phyloP scores from a whole-genome alignment of 1,139 yeast genomes.

The Candida labiduridarum region DNA sequence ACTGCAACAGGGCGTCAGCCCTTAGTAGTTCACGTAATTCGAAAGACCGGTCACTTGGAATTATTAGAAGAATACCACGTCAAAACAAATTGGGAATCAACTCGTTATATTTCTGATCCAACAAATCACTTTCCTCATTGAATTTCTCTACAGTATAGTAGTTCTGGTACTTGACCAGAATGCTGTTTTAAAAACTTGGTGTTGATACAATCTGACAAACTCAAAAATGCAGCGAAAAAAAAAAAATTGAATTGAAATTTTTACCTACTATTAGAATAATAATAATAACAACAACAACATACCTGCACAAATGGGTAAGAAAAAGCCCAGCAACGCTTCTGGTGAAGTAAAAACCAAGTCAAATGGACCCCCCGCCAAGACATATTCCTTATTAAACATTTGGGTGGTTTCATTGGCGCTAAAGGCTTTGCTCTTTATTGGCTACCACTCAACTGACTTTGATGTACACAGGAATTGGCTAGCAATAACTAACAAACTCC shows the following conservation, averaged over 20 bases:
- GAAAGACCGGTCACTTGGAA: too few species aligned
- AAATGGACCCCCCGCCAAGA: neutral
- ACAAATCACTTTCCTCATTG: too few species aligned
- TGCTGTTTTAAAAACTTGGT: too few species aligned
- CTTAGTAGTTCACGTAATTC: too few species aligned
- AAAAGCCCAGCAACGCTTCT: neutral
- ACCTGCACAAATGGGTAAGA: neutral
- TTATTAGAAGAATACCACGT: too few species aligned
- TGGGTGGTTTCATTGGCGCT: conserved; percentile 44
- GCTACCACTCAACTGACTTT: conserved; percentile 86
- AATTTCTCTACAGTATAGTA: too few species aligned
- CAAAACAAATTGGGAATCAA: too few species aligned
- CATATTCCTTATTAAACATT: conserved; percentile 38
- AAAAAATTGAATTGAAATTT: neutral
- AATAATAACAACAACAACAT: neutral
- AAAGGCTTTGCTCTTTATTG: conserved; percentile 38
- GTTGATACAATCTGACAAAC: neutral
- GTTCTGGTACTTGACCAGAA: too few species aligned
- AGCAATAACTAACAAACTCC: conserved; percentile 82
- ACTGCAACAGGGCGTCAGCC: too few species aligned
- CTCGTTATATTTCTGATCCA: too few species aligned
- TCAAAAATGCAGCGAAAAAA: neutral
- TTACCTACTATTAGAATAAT: neutral
- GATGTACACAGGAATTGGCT: conserved; percentile 98
- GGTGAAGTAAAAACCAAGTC: neutral